Percentiles rank a stretch among this genome's conserved stretches.
These are phyloP conservation scores for Fusarium caatingaense DNA, from an alignment of 2,329 filamentous ascomycete species.

Conservation along the genomic window DNA sequence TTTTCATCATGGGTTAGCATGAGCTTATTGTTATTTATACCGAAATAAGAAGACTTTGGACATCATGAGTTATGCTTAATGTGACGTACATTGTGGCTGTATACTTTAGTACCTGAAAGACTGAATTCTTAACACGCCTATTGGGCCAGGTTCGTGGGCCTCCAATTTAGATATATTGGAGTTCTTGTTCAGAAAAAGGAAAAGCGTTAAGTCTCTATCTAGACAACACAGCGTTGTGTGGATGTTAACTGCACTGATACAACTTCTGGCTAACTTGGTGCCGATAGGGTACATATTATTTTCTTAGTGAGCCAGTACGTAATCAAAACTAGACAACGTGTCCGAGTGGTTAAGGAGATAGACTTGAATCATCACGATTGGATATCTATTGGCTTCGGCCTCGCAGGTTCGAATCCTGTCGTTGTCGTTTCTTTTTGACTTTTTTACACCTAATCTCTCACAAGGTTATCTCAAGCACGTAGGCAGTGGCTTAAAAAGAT, in stretches of 20 bases:
- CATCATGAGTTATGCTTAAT: not conserved
- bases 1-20: not conserved
- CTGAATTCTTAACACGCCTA: not conserved
- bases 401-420: conserved; percentile 21
- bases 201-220: not conserved
- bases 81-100: not conserved
- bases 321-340: conserved; percentile 12
- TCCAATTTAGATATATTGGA: not conserved
- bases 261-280: not conserved
- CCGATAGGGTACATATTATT: not conserved
- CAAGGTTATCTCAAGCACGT: not conserved
- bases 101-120: not conserved
- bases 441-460: not conserved
- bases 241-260: too few relatives aligned
- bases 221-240: not conserved
- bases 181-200: not conserved
- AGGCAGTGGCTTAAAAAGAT: too few relatives aligned
- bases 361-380: conserved; percentile 7
- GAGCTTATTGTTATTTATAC: not conserved
- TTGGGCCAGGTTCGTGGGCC: not conserved
- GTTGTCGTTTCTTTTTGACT: conserved; percentile 2
- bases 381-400: conserved; percentile 25
- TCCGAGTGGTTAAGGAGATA: conserved; percentile 29
- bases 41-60: not conserved
- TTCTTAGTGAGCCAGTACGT: not conserved